Conservation (phyloP, 148 eudicot species). For the Cornus kousa region DNA sequence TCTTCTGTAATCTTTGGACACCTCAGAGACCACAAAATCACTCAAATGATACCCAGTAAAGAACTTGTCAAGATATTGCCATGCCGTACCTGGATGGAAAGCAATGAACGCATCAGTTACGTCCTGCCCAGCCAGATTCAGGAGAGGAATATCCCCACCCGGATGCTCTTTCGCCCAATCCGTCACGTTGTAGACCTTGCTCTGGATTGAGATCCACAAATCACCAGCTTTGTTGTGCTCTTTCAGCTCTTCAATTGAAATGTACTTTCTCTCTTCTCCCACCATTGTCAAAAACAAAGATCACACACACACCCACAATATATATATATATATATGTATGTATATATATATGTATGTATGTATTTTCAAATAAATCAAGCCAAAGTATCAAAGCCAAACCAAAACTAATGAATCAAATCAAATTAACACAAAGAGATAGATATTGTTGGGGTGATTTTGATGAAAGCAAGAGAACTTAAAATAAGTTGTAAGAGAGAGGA, state of each 20-base stretch:
- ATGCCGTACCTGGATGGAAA: constrained; percentile 58
- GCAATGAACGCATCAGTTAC: constrained; percentile 70
- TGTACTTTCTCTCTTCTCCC: constrained; percentile 43
- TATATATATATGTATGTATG: no score
- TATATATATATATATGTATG: not conserved
- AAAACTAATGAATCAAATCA: not conserved
- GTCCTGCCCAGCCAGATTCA: constrained; percentile 53
- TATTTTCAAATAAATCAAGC: not conserved
- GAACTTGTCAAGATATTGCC: constrained; percentile 51
- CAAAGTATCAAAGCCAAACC: not conserved
- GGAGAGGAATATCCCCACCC: constrained; percentile 48
- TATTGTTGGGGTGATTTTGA: not conserved
- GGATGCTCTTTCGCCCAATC: constrained; percentile 59
- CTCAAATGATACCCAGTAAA: constrained; percentile 45
- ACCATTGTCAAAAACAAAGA: constrained; percentile 25
- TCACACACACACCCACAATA: not conserved
- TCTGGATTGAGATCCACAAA: constrained; percentile 66
- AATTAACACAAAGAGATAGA: not conserved
- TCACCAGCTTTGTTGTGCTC: constrained; percentile 52
- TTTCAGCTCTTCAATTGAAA: constrained; percentile 44
- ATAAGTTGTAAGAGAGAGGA: not conserved
- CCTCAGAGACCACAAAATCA: constrained; percentile 45
- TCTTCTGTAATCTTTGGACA: constrained; percentile 54
- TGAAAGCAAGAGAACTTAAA: not conserved
- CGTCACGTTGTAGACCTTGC: constrained; percentile 61